phyloP scores from a whole-genome alignment of 2,329 filamentous ascomycete species.

The Myriosclerotinia scirpicola region DNA sequence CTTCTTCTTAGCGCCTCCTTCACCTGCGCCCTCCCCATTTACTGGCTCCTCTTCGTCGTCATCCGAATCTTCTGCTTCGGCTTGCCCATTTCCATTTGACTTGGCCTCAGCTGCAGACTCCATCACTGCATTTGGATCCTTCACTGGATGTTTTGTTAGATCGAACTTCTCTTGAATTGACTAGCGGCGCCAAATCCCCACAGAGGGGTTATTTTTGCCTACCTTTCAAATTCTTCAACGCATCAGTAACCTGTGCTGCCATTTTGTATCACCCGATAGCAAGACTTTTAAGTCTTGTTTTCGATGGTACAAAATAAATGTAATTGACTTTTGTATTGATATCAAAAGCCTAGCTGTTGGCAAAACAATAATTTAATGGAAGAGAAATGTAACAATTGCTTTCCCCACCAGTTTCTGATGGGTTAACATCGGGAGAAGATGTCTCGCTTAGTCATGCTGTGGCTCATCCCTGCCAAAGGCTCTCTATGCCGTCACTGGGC shows the following conservation, averaged over 20 bases:
- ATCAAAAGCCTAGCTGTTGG: neutral
- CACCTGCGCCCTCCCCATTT: constrained; percentile 43
- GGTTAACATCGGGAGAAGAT: too few relatives aligned
- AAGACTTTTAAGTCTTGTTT: neutral
- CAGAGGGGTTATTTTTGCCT: constrained; percentile 19
- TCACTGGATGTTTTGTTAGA: constrained; percentile 31
- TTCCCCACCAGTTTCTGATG: constrained; percentile 6
- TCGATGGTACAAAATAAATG: neutral
- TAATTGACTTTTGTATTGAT: constrained; percentile 14
- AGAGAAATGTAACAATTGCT: constrained; percentile 16
- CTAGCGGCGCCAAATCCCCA: constrained; percentile 44
- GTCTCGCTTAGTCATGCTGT: too few relatives aligned
- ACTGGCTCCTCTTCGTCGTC: constrained; percentile 51
- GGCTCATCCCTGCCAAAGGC: neutral
- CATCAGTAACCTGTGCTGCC: constrained; percentile 59
- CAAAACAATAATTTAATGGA: neutral
- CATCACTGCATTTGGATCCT: constrained; percentile 38
- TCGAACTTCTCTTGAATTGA: constrained; percentile 14
- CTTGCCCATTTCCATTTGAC: constrained; percentile 32
- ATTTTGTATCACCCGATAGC: constrained; percentile 28
- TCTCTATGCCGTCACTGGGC: constrained; percentile 16
- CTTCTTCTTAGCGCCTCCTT: constrained; percentile 57
- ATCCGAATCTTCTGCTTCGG: constrained; percentile 50
- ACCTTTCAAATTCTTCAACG: constrained; percentile 93
- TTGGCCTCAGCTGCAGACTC: constrained; percentile 36